phyloP scores from a whole-genome alignment of 257 asterid species.

The Verbena officinalis region DNA sequence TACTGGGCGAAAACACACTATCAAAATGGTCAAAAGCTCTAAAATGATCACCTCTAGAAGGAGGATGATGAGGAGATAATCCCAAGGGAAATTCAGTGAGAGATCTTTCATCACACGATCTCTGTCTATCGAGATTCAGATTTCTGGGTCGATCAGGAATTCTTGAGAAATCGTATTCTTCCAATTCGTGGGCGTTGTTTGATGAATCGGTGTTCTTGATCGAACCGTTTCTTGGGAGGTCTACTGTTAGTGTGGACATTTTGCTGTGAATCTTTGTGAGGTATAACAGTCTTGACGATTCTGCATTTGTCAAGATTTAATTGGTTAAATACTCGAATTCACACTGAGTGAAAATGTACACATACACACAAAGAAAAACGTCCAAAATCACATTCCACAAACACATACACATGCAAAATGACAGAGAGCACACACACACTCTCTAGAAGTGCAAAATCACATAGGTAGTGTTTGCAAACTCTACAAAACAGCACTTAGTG shows the following conservation, averaged over 20 bases:
- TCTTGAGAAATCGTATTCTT: conserved; percentile 62
- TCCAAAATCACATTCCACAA: neutral
- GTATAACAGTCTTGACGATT: neutral
- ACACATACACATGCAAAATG: neutral
- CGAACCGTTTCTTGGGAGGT: conserved; percentile 39
- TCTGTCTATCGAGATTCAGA: conserved; percentile 66
- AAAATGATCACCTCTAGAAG: conserved; percentile 49
- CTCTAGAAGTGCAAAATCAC: no score
- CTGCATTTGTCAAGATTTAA: conserved; percentile 31
- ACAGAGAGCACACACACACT: no score
- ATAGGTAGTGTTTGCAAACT: no score
- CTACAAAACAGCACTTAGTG: no score
- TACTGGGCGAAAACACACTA: conserved; percentile 48
- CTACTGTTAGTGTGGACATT: conserved; percentile 49
- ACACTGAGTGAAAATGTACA: neutral
- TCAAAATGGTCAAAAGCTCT: conserved; percentile 56
- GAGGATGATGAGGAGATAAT: conserved; percentile 65
- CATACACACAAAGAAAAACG: neutral
- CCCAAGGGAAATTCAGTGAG: conserved; percentile 49
- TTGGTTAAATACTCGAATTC: neutral
- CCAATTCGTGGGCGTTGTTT: conserved; percentile 42
- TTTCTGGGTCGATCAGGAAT: conserved; percentile 43
- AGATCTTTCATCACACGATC: conserved; percentile 69
- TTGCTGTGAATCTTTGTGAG: conserved; percentile 21
- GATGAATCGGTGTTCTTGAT: conserved; percentile 43